Conservation (phyloP, 139 green algal species). For the Coelastrella sp. region DNA sequence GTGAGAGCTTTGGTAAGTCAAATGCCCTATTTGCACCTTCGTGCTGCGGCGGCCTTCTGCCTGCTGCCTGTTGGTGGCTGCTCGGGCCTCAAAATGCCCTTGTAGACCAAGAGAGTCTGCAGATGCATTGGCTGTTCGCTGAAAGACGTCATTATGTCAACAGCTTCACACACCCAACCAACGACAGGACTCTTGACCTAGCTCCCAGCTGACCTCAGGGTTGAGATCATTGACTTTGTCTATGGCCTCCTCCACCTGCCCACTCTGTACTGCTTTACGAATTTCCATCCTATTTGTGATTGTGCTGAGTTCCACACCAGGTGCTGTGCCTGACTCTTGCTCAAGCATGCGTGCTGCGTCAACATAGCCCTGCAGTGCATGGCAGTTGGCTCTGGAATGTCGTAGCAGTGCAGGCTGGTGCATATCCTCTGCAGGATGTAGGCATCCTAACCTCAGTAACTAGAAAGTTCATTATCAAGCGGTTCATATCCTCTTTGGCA, state of each 20-base stretch:
- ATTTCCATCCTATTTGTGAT: constrained; percentile 95
- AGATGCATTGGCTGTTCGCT: no score
- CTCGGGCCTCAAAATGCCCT: no score
- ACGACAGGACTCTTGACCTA: no score
- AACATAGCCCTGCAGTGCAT: constrained; percentile 86
- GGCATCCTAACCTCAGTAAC: constrained; percentile 89
- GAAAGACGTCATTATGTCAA: neutral
- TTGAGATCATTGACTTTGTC: constrained; percentile 93
- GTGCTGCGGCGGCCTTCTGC: neutral
- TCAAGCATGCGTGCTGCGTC: constrained; percentile 92
- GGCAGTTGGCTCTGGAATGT: neutral
- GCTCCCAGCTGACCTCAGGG: constrained; percentile 71
- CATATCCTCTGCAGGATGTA: neutral
- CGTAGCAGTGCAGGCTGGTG: neutral
- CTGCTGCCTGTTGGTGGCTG: neutral
- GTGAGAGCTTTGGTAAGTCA: neutral
- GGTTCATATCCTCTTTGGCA: constrained; percentile 93
- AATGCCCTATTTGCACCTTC: neutral
- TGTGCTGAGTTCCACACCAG: constrained; percentile 79
- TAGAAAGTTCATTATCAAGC: constrained; percentile 96
- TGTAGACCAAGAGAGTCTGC: no score
- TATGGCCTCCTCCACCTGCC: constrained; percentile 86
- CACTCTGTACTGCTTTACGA: constrained; percentile 84
- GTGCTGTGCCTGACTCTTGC: constrained; percentile 81
- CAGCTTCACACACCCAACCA: neutral